Evolutionary conservation across 1,139 yeast genomes (phyloP), one percentile per base, ranked within the genome.

Genomic region (Taiozyma sp.): DNA sequence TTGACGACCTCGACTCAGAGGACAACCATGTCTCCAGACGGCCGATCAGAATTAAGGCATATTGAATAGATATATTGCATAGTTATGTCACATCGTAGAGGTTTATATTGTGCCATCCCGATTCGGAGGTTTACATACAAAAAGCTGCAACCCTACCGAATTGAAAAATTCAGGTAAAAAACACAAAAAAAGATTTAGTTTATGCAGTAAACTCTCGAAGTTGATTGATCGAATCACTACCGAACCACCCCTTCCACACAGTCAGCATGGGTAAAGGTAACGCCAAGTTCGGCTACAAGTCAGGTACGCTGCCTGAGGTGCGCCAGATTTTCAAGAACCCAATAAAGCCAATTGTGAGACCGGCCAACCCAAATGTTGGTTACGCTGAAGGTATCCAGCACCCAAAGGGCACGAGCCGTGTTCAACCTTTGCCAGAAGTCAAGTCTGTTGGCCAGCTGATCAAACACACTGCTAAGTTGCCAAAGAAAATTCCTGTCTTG

Each of bases 281-380:
- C 34, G 73, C 76, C 13, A 74, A 72, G 56, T 71, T 68, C 54
- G 80, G 80, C 4, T 72, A 70, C 57, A 87, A 87, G 70, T 85
- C 95, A 50, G 97, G 97, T 65, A 74, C 88, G 47, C 76, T 91
- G 59, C 97, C 97, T 48, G 76, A 73, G 53, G 83, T 87, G 14
- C 83, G 96, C 64, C 82, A 86, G 41, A 80, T 86, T 41, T 78
- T 87, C 71, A 85, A 82, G 63, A 72, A 76, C 45, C 90, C 92
- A 2, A 77, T 81, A 49, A 80, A 84, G 55, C 84, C 89, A 10
- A 65, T 73, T 43, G 72, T 71, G 44, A 72, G 73, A 57, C 80
- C 77, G 47, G 74, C 79, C 32, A 76, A 76, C 52, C 69, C 74
- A 24, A 82, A 75, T 53, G 72, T 74, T 44, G 96, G 96, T 27